Evolutionary conservation across 805 yeast genomes (phyloP).

Genomic region (Zygosaccharomyces bisporus): DNA sequence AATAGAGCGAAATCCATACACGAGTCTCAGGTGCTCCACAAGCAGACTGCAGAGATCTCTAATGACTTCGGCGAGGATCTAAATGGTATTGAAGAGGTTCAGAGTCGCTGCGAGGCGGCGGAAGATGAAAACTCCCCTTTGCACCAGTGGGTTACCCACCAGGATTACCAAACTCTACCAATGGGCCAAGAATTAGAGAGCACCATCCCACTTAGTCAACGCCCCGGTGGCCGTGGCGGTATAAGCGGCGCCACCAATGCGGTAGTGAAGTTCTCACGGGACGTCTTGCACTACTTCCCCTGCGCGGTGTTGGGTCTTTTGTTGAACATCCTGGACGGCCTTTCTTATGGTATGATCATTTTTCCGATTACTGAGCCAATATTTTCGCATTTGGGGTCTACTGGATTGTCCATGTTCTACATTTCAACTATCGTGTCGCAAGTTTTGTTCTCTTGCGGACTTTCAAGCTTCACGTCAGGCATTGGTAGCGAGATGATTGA

Average conservation of each 20-base stretch:
- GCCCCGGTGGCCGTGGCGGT: background rate
- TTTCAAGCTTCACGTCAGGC: constrained; percentile 85
- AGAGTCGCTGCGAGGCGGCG: background rate
- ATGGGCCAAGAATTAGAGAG: background rate
- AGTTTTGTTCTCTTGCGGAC: constrained; percentile 82
- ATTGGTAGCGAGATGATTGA: constrained; percentile 98
- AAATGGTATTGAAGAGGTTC: constrained; percentile 3
- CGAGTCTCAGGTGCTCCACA: constrained; percentile 29
- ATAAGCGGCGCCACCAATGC: background rate
- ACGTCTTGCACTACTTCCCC: constrained; percentile 44
- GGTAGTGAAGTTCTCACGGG: constrained; percentile 2
- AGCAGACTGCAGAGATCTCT: constrained; percentile 35
- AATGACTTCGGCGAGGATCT: constrained; percentile 26
- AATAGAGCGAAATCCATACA: constrained; percentile 24
- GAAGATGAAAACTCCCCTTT: constrained; percentile 4
- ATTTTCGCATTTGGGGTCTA: constrained; percentile 75
- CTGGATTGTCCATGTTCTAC: constrained; percentile 92
- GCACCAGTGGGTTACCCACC: constrained; percentile 1
- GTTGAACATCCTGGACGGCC: constrained; percentile 84
- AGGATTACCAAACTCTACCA: constrained; percentile 5
- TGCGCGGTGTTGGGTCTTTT: constrained; percentile 82
- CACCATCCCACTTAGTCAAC: background rate
- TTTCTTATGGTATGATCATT: constrained; percentile 96
- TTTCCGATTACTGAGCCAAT: constrained; percentile 84
- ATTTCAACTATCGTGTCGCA: constrained; percentile 89